Percentiles rank a stretch among this genome's conserved stretches.
Evolutionary conservation across 2,329 filamentous ascomycete genomes (phyloP).

Genomic region (Penicillium brevicompactum): DNA sequence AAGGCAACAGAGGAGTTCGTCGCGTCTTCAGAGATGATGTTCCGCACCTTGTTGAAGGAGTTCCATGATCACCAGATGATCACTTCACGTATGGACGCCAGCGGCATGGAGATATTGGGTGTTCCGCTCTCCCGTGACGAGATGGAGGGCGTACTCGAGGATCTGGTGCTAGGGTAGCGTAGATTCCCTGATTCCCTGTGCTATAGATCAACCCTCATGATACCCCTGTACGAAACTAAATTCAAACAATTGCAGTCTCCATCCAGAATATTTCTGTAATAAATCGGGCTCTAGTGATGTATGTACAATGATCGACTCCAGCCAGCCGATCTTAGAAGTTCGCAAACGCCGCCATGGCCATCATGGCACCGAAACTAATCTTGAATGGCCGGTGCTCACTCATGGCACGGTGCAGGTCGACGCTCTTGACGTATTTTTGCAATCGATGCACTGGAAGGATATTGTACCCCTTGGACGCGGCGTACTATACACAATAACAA

Average conservation of each 20-base stretch:
- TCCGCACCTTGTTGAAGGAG: constrained; percentile 91
- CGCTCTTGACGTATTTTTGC: constrained; percentile 44
- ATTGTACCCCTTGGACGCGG: constrained; percentile 50
- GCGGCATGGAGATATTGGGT: constrained; percentile 82
- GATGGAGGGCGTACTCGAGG: constrained; percentile 84
- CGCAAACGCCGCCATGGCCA: constrained; percentile 50
- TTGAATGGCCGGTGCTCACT: constrained; percentile 48
- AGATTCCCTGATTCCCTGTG: constrained; percentile 5
- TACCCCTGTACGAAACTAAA: constrained; percentile 32
- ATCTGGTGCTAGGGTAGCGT: constrained; percentile 53
- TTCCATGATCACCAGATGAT: constrained; percentile 99
- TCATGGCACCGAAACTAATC: constrained; percentile 48
- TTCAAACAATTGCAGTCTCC: constrained; percentile 11
- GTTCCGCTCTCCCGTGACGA: constrained; percentile 87
- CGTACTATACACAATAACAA: constrained; percentile 35
- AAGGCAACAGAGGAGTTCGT: constrained; percentile 97
- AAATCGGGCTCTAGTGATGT: neutral
- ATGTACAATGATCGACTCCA: constrained; percentile 13
- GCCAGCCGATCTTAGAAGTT: constrained; percentile 33
- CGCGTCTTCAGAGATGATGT: constrained; percentile 93
- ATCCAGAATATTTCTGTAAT: neutral
- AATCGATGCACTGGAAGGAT: constrained; percentile 44
- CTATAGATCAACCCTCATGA: constrained; percentile 32
- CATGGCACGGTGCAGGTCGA: constrained; percentile 42
- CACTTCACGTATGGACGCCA: constrained; percentile 78